These are phyloP conservation scores for Mimosa pudica DNA, from an alignment of 306 rosid species.

Conservation along the genomic window DNA sequence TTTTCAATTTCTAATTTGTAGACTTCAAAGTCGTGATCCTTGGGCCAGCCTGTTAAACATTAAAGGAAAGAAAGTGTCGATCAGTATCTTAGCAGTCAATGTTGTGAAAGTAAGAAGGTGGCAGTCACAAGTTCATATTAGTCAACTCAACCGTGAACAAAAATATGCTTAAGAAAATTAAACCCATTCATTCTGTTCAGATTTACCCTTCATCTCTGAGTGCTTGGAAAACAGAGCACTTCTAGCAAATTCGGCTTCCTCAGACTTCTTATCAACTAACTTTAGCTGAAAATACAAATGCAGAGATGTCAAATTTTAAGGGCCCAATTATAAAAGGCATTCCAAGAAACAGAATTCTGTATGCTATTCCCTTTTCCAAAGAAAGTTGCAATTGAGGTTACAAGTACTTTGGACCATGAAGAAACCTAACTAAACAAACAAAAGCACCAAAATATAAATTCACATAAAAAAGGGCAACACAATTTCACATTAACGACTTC, in stretches of 20 bases:
- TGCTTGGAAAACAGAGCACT: slow-evolving; percentile 88
- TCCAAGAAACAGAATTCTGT: not conserved
- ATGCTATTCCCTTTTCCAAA: slow-evolving; percentile 13
- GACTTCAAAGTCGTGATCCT: slow-evolving; percentile 65
- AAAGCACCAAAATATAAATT: not conserved
- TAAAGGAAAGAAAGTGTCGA: not conserved
- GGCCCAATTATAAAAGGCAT: not conserved
- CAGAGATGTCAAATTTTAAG: slow-evolving; percentile 23
- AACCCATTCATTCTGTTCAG: not conserved
- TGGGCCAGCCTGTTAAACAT: slow-evolving; percentile 72
- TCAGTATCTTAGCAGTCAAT: slow-evolving; percentile 7
- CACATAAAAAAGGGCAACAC: not conserved
- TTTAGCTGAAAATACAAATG: slow-evolving; percentile 61
- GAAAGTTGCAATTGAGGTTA: not conserved
- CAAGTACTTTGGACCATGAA: not conserved
- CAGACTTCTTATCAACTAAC: slow-evolving; percentile 54
- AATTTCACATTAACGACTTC: not conserved
- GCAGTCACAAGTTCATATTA: slow-evolving; percentile 18
- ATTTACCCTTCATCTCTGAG: slow-evolving; percentile 80
- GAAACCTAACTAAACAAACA: slow-evolving; percentile 19
- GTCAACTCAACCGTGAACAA: slow-evolving; percentile 6
- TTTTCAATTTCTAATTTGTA: slow-evolving; percentile 74
- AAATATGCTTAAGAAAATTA: slow-evolving; percentile 8
- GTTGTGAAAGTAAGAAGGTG: slow-evolving; percentile 1
- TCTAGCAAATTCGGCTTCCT: slow-evolving; percentile 63